Conservation (phyloP, 495 filamentous ascomycete species). For the Tuber magnatum region DNA sequence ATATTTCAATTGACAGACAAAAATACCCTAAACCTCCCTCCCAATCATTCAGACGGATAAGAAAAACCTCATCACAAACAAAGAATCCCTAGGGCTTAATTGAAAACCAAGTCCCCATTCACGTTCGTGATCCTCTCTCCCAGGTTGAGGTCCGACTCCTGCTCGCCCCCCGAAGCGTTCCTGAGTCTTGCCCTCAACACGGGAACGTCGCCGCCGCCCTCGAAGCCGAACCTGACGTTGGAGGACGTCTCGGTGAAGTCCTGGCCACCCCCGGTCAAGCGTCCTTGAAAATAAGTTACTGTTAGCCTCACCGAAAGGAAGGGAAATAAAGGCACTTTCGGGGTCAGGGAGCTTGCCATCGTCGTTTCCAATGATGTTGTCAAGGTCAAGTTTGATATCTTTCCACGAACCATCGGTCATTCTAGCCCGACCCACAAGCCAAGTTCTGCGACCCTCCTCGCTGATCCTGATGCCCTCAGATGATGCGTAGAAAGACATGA, state of each 20-base stretch:
- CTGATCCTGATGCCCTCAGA: slow-evolving; percentile 39
- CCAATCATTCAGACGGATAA: not conserved
- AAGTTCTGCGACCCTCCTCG: slow-evolving; percentile 28
- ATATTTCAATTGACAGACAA: not conserved
- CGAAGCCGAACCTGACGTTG: slow-evolving; percentile 39
- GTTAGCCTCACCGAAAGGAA: not conserved
- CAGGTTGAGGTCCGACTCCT: slow-evolving; percentile 44
- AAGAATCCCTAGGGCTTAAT: slow-evolving; percentile 2
- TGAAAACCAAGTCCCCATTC: slow-evolving; percentile 41
- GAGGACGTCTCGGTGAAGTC: slow-evolving; percentile 42
- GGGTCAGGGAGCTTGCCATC: slow-evolving; percentile 38
- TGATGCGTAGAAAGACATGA: slow-evolving; percentile 45
- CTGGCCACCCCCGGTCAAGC: slow-evolving; percentile 44
- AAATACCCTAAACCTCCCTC: not conserved
- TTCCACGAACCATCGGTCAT: slow-evolving; percentile 35
- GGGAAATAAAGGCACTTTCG: not conserved
- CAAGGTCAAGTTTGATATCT: slow-evolving; percentile 40
- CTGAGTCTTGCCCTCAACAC: slow-evolving; percentile 43
- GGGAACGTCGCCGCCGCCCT: slow-evolving; percentile 43
- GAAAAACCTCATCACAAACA: not conserved
- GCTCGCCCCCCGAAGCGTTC: slow-evolving; percentile 30
- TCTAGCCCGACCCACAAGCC: slow-evolving; percentile 35
- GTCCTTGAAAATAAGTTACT: slow-evolving; percentile 32
- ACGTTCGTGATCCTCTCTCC: slow-evolving; percentile 45
- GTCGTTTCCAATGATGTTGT: slow-evolving; percentile 43